These are phyloP conservation scores for Helianthus tuberosus DNA, from an alignment of 129 eudicot species.

Conservation along the genomic window DNA sequence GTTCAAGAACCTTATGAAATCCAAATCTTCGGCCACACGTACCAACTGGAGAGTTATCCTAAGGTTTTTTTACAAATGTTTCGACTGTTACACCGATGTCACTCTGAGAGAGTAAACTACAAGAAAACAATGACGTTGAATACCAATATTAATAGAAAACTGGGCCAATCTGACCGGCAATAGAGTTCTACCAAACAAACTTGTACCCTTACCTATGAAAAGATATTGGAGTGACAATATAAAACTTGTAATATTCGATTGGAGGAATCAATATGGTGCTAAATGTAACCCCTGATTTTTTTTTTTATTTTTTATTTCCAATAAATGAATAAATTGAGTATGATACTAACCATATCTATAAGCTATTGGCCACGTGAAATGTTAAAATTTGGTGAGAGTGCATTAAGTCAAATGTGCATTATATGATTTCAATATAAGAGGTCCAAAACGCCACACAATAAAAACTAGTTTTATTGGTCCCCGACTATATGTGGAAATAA, in stretches of 20 bases:
- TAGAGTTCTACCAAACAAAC: neutral
- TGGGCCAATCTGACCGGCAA: neutral
- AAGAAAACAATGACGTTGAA: neutral
- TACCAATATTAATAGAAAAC: neutral
- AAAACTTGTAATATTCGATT: neutral
- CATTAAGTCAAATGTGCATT: constrained; percentile 8
- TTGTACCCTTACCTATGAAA: neutral
- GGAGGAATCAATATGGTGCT: too few species aligned
- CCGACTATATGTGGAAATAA: constrained; percentile 26
- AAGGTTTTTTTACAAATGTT: too few species aligned
- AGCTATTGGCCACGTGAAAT: neutral
- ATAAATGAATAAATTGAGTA: too few species aligned
- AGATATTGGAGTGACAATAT: neutral
- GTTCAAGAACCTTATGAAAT: too few species aligned
- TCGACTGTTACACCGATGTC: too few species aligned
- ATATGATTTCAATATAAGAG: constrained; percentile 20
- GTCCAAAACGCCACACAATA: constrained; percentile 26
- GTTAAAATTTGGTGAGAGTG: constrained; percentile 4
- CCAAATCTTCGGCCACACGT: too few species aligned
- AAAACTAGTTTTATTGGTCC: constrained; percentile 9
- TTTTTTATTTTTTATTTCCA: too few species aligned
- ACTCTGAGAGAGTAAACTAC: too few species aligned
- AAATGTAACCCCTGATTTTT: too few species aligned
- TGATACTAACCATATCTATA: neutral
- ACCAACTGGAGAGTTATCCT: too few species aligned